Conservation (phyloP, 345 rosid genomes). For the Punica granatum region DNA sequence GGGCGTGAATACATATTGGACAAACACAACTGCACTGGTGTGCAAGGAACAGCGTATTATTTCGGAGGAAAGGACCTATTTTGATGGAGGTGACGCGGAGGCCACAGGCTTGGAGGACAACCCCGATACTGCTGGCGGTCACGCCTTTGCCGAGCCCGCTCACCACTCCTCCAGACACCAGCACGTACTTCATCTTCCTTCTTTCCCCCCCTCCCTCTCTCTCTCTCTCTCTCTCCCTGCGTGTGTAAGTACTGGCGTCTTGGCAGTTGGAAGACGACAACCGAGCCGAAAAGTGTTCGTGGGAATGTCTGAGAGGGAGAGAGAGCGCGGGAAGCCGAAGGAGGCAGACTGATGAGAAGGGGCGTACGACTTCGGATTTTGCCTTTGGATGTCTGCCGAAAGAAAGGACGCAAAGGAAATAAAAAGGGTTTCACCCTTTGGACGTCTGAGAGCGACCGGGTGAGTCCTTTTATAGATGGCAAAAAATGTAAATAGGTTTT, state of each 20-base stretch:
- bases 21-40: neutral
- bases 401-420: too few relatives aligned
- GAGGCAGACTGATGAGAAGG: neutral
- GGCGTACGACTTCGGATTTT: neutral
- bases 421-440: too few relatives aligned
- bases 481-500: too few relatives aligned
- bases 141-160: slow-evolving; percentile 99
- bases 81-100: slow-evolving; percentile 95
- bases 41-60: too few relatives aligned
- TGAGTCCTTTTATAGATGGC: too few relatives aligned
- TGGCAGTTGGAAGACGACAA: neutral
- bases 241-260: neutral
- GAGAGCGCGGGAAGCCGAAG: neutral
- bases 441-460: too few relatives aligned
- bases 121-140: slow-evolving; percentile 94
- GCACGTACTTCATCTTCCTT: slow-evolving; percentile 72
- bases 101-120: slow-evolving; percentile 91
- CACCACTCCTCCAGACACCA: slow-evolving; percentile 95
- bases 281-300: neutral
- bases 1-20: neutral
- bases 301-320: neutral
- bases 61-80: slow-evolving; percentile 41
- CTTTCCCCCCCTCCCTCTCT: neutral
- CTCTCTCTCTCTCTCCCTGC: neutral
- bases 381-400: too few relatives aligned